Conservation (phyloP, 148 eudicot genomes). For the Persicaria maculosa region DNA sequence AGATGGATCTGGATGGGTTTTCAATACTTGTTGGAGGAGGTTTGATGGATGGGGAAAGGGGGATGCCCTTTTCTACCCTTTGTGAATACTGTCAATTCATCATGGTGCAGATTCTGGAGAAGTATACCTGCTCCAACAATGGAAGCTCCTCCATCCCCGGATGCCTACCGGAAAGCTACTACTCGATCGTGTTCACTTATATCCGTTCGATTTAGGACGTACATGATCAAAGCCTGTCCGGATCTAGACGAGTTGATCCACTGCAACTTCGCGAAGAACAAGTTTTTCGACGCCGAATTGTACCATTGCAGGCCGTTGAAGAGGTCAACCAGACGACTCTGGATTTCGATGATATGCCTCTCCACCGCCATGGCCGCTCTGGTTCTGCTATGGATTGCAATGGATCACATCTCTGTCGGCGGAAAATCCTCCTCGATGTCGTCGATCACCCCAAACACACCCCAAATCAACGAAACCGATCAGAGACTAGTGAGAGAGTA, state of each 20-base stretch:
- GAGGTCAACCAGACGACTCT: conserved; percentile 29
- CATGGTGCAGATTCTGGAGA: conserved; percentile 47
- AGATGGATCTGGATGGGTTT: too few species aligned
- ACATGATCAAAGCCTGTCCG: conserved; percentile 47
- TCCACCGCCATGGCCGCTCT: conserved; percentile 43
- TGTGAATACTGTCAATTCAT: conserved; percentile 27
- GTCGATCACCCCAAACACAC: conserved; percentile 30
- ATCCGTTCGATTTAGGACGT: conserved; percentile 40
- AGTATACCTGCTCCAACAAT: conserved; percentile 44
- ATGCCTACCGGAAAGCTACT: conserved; percentile 24
- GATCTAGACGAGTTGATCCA: conserved; percentile 42
- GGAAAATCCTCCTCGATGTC: conserved; percentile 34
- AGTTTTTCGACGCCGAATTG: conserved; percentile 29
- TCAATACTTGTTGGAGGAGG: too few species aligned
- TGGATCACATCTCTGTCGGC: conserved; percentile 33
- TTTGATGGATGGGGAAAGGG: too few species aligned
- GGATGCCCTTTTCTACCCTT: not conserved
- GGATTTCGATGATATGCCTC: conserved; percentile 46
- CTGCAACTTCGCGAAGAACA: conserved; percentile 40
- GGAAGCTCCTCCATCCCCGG: conserved; percentile 20
- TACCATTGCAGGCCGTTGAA: conserved; percentile 42
- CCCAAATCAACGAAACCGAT: conserved; percentile 13
- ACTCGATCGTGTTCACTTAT: conserved; percentile 32
- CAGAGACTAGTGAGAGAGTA: not conserved
- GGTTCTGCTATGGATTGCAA: conserved; percentile 39